Percentiles rank a stretch among this genome's conserved stretches.
Evolutionary conservation across 176 grass and related monocot genomes (phyloP).

Genomic region (Cocos nucifera): DNA sequence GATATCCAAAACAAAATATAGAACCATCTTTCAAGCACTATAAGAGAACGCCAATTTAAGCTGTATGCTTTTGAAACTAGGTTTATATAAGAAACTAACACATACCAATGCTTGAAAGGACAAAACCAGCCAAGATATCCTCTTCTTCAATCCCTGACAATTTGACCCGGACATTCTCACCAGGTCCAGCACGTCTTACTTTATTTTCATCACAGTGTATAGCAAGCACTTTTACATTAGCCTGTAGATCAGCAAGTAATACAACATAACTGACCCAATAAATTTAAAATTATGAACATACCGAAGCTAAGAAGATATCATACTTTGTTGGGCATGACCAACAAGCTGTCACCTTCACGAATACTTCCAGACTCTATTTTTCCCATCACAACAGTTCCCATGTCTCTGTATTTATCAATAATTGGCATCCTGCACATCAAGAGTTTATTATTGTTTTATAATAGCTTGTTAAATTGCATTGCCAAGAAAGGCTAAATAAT

Average conservation of each 20-base stretch:
- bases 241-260: slow-evolving; percentile 27
- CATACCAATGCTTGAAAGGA: slow-evolving; percentile 84
- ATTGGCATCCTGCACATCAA: slow-evolving; percentile 73
- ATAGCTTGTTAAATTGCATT: too few species aligned
- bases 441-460: not conserved
- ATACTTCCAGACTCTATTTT: slow-evolving; percentile 88
- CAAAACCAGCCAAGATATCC: slow-evolving; percentile 86
- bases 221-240: slow-evolving; percentile 69
- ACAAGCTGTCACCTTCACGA: slow-evolving; percentile 70
- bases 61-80: too few species aligned
- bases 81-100: not conserved
- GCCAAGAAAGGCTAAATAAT: too few species aligned
- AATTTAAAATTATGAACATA: too few species aligned
- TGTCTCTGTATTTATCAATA: slow-evolving; percentile 98
- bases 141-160: slow-evolving; percentile 91
- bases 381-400: slow-evolving; percentile 93
- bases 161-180: slow-evolving; percentile 88
- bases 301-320: not conserved
- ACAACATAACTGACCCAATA: not conserved
- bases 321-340: slow-evolving; percentile 97
- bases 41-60: too few species aligned
- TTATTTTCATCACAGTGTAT: slow-evolving; percentile 77
- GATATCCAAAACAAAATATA: too few species aligned
- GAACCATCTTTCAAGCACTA: too few species aligned
- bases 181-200: slow-evolving; percentile 55